Conservation (phyloP, 495 filamentous ascomycete species). For the Lophiotrema nucula region DNA sequence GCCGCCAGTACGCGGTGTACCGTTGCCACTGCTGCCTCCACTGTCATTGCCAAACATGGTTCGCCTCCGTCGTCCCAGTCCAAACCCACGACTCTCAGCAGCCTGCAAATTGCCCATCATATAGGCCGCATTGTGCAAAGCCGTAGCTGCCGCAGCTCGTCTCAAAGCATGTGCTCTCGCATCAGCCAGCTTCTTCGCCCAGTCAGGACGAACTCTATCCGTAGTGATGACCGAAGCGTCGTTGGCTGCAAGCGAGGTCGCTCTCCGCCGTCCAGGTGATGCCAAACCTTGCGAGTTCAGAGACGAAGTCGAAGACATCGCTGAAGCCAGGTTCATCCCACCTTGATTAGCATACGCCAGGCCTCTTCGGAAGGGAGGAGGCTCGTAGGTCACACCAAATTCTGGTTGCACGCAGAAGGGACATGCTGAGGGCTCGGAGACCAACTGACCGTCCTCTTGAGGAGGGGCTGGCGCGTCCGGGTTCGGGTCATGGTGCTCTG, state of each 20-base stretch:
- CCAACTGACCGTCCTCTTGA: constrained; percentile 61
- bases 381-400: constrained; percentile 88
- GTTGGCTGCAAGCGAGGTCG: constrained; percentile 78
- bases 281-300: constrained; percentile 52
- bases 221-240: constrained; percentile 84
- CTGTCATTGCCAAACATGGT: constrained; percentile 43
- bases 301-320: constrained; percentile 69
- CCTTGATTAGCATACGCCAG: constrained; percentile 63
- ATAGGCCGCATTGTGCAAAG: constrained; percentile 92
- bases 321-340: constrained; percentile 56
- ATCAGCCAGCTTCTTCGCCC: constrained; percentile 83
- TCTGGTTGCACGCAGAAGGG: constrained; percentile 94
- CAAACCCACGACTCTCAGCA: constrained; percentile 47
- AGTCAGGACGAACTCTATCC: constrained; percentile 88
- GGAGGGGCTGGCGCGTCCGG: constrained; percentile 42
- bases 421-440: constrained; percentile 89
- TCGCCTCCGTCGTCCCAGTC: constrained; percentile 41
- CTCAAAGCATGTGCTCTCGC: constrained; percentile 81
- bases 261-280: constrained; percentile 57
- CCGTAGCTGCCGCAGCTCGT: constrained; percentile 88
- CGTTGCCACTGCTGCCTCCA: constrained; percentile 40
- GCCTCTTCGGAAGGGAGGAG: constrained; percentile 84
- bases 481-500: constrained; percentile 69
- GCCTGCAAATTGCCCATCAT: constrained; percentile 69
- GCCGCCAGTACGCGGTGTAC: constrained; percentile 37